Base-by-base conservation (phyloP, 2,329 filamentous ascomycete genomes). In the Stachybotrys chartarum region DNA sequence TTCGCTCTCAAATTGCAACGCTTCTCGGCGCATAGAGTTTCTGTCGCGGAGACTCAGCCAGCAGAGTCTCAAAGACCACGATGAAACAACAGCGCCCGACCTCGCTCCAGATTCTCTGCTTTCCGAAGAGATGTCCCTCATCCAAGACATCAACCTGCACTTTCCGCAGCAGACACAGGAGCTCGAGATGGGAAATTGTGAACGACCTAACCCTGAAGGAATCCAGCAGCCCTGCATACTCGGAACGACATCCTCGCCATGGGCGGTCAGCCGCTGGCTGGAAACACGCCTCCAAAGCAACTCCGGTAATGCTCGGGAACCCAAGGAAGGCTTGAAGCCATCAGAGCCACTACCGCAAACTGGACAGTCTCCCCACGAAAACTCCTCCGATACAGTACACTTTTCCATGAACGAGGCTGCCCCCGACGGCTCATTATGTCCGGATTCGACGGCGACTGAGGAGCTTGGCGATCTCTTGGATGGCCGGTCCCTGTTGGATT, bases 371-470 rank as follows among this genome's bases (percentile, higher is more conserved):
- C 35, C 46, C 46, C 46, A 30, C 10, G n/a, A 30, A 48, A 48
- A 10, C 10, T 12, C 46, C 8, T n/a, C 24, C 24, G 46, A 31
- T 50, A 30, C 30, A 35, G 50, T 39, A 7, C 8, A 30, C 30
- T 17, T 14, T 11, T 31, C 46, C 11, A 48, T 10, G 46, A 12
- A 10, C 16, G 53, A 42, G 30, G 32, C 30, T 47, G 35, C 30
- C 31, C 30, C 11, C 30, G 2, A 35, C 16, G 30, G 4, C 11
- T 14, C 17, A 35, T 42, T 14, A 3, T 16, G n/a, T 44, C 30
- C 30, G 56, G 50, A 8, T 14, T 54, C 7, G 56, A 57, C 18
- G 30, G 51, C 12, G 58, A 60, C 45, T 14, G 58, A 60, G n/a
- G 58, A 53, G 7, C 56, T 54, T 18, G 52, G 51, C 51, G 55